A percentile compares a stretch with the other conserved stretches of the same genome.
These are phyloP conservation scores for Onygenales sp. DNA, from an alignment of 2,329 filamentous ascomycete genomes.

Conservation along the genomic window DNA sequence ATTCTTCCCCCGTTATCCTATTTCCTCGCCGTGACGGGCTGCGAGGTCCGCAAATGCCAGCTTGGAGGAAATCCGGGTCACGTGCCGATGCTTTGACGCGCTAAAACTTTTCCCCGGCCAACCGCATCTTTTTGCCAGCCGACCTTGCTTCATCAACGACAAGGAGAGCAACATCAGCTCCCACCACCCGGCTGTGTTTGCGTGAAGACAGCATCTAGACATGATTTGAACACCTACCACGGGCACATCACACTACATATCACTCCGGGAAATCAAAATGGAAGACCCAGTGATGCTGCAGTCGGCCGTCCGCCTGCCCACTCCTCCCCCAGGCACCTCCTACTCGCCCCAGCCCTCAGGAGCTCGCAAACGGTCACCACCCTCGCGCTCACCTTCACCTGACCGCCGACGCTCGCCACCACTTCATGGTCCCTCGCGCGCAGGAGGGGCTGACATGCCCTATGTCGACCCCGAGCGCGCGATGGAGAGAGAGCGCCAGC, in stretches of 20 bases:
- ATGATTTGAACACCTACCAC: background rate
- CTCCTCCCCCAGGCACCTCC: constrained; percentile 41
- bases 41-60: background rate
- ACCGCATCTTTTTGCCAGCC: background rate
- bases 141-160: background rate
- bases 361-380: constrained; percentile 49
- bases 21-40: background rate
- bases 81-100: background rate
- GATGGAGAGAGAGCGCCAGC: constrained; percentile 40
- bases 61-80: background rate
- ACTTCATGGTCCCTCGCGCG: constrained; percentile 17
- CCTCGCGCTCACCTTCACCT: constrained; percentile 45
- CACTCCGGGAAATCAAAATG: constrained; percentile 20
- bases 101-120: background rate
- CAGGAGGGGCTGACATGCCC: constrained; percentile 31
- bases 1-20: background rate
- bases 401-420: constrained; percentile 41
- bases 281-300: constrained; percentile 40
- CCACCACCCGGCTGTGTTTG: background rate
- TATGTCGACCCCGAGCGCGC: constrained; percentile 42
- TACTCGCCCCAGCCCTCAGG: constrained; percentile 39
- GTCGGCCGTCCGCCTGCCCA: constrained; percentile 51
- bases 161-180: background rate
- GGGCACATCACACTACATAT: background rate
- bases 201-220: background rate